Percentiles rank a stretch among this genome's conserved stretches.
Evolutionary conservation across 2,329 filamentous ascomycete genomes (phyloP).

Genomic region (Stromatinia cepivora): DNA sequence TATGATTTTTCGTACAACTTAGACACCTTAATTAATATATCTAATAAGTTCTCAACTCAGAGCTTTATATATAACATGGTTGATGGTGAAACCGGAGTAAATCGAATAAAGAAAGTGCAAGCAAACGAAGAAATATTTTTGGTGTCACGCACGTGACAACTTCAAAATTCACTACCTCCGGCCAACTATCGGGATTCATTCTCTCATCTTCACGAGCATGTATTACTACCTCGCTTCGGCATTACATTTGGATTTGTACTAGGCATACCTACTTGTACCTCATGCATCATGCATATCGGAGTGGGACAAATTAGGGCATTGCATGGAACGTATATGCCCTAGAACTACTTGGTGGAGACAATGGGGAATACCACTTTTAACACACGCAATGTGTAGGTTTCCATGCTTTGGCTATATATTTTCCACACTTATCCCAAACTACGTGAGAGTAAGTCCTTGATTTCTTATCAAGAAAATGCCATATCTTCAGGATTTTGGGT

Average conservation of each 20-base stretch:
- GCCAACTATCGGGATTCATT: not conserved
- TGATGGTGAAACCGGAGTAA: not conserved
- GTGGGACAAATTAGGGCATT: not conserved
- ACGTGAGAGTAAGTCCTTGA: not conserved
- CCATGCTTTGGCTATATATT: not conserved
- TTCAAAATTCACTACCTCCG: not conserved
- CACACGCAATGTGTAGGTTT: not conserved
- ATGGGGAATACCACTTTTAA: not conserved
- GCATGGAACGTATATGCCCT: not conserved
- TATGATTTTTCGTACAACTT: not conserved
- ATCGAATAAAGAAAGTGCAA: not conserved
- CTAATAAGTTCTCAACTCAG: not conserved
- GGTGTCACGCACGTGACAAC: not conserved
- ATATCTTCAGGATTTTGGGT: not conserved
- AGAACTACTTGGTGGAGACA: not conserved
- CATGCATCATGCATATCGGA: not conserved
- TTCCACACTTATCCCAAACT: not conserved
- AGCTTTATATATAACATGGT: not conserved
- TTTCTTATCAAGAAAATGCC: not conserved
- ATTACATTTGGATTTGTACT: no score
- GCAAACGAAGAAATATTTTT: not conserved
- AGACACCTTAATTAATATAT: constrained; percentile 9
- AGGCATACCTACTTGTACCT: not conserved
- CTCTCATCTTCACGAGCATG: not conserved
- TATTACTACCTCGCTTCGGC: not conserved